phyloP scores from a whole-genome alignment of 2,329 filamentous ascomycete genomes.

The Cryphonectria nitschkei region DNA sequence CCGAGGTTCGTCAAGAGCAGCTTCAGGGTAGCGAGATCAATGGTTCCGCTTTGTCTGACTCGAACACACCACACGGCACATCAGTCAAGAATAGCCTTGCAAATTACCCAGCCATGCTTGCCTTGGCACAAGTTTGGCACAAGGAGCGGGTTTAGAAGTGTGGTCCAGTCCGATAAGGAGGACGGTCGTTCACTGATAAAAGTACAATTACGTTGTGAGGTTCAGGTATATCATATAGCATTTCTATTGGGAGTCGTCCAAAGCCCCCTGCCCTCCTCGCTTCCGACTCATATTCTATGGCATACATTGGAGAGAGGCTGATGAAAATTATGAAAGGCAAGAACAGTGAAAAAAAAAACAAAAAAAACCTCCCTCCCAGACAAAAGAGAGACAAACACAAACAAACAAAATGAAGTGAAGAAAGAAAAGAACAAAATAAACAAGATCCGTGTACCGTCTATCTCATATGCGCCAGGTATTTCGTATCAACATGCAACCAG shows the following conservation, averaged over 20 bases:
- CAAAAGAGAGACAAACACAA: background rate
- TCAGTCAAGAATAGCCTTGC: background rate
- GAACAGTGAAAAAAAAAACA: background rate
- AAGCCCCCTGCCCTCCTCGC: background rate
- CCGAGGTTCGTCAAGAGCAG: background rate
- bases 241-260: background rate
- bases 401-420: background rate
- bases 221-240: background rate
- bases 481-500: background rate
- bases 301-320: background rate
- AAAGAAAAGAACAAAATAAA: background rate
- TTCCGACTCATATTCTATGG: background rate
- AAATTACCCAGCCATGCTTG: background rate
- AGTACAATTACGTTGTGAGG: background rate
- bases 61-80: background rate
- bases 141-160: background rate
- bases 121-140: background rate
- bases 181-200: background rate
- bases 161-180: background rate
- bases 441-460: background rate
- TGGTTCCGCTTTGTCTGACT: conserved; percentile 6
- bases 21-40: conserved; percentile 4
- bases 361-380: background rate
- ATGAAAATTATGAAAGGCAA: background rate
- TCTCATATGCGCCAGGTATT: background rate